Conservation (phyloP, 768 basidiomycete genomes). For the Leucosporidium scottii region DNA sequence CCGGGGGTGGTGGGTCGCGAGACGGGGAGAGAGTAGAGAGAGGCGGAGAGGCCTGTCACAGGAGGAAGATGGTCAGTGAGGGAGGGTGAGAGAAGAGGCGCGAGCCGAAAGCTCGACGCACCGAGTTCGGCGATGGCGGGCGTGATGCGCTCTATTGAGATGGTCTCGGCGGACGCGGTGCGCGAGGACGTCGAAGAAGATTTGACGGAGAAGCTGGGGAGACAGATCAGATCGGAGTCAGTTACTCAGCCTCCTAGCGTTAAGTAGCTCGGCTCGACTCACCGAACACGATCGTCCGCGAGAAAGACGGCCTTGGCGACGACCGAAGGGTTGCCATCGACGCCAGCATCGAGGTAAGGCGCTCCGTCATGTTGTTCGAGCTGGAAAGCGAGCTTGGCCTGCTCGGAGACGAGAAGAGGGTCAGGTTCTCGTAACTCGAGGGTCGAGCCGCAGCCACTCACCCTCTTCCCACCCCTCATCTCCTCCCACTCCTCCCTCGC, state of each 20-base stretch:
- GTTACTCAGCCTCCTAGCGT: no score
- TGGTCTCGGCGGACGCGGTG: not conserved
- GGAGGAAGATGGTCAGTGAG: not conserved
- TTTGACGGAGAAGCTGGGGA: slow-evolving; percentile 10
- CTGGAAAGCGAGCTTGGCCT: slow-evolving; percentile 23
- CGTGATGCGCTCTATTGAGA: slow-evolving; percentile 16
- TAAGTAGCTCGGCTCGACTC: not conserved
- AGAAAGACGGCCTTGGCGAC: not conserved
- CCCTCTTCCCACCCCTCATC: not conserved
- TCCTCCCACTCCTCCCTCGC: slow-evolving; percentile 14
- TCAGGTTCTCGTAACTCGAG: not conserved
- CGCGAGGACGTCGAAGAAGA: not conserved
- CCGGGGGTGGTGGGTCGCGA: not conserved
- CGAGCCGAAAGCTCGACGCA: not conserved
- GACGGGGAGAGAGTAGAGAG: slow-evolving; percentile 9
- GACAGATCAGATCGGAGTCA: not conserved
- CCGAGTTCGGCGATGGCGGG: slow-evolving; percentile 18
- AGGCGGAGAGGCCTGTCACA: not conserved
- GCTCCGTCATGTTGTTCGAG: not conserved
- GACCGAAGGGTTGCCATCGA: not conserved
- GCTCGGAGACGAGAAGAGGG: not conserved
- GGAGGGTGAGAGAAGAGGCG: not conserved
- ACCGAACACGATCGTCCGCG: slow-evolving; percentile 5
- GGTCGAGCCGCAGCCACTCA: no score
- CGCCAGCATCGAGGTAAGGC: not conserved